phyloP scores from a whole-genome alignment of 352 stramenopile species.

The Phytopythium mirpurense region DNA sequence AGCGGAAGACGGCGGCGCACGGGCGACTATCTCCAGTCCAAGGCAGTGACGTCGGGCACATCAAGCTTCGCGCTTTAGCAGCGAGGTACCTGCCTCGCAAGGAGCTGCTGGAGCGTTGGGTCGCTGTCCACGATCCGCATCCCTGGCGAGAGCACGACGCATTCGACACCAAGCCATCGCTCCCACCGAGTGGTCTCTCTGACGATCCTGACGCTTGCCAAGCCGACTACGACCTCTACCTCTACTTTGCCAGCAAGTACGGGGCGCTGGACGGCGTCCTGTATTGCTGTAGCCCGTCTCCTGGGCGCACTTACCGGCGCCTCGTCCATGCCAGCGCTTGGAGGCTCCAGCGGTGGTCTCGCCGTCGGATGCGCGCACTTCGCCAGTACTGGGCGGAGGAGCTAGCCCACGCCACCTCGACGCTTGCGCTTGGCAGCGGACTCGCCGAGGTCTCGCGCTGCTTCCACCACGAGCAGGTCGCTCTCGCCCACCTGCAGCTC shows the following conservation, averaged over 20 bases:
- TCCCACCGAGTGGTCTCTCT: background rate
- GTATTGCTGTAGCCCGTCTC: slow-evolving; percentile 3
- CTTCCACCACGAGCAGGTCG: background rate
- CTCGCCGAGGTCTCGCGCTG: background rate
- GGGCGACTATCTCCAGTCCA: background rate
- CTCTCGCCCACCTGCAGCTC: background rate
- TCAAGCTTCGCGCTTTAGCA: background rate
- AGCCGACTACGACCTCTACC: slow-evolving; percentile 5
- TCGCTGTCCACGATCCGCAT: background rate
- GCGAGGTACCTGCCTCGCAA: background rate
- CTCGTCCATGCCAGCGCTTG: slow-evolving; percentile 2
- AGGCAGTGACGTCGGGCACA: background rate
- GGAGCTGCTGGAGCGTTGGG: background rate
- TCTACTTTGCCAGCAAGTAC: slow-evolving; percentile 6
- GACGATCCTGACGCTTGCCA: background rate
- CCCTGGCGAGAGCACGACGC: background rate
- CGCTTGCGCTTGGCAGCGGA: background rate
- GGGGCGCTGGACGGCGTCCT: slow-evolving; percentile 4
- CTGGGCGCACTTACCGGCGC: background rate
- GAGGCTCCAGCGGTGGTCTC: slow-evolving; percentile 3
- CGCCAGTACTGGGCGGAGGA: slow-evolving; percentile 1
- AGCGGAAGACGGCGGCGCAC: background rate
- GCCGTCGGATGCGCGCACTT: slow-evolving; percentile 2
- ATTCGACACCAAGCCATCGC: background rate
- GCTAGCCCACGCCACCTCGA: background rate